Conservation (phyloP, 108 stramenopile species). For the Stephanodiscus triporus region DNA sequence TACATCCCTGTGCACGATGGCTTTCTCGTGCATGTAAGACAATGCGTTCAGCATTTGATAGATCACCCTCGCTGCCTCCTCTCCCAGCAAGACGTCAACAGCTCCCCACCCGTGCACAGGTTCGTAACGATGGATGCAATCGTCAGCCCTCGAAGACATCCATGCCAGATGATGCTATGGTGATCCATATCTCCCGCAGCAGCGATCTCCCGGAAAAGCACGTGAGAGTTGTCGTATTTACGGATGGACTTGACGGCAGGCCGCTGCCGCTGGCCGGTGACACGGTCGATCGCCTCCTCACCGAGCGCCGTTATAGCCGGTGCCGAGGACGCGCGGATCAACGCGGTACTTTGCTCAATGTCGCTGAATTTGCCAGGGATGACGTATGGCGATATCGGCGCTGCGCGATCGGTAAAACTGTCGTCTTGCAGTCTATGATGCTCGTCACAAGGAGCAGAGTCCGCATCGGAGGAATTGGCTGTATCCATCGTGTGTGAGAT, state of each 20-base stretch:
- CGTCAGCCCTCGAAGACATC: conserved; percentile 87
- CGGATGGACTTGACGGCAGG: conserved; percentile 22
- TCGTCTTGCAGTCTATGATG: not conserved
- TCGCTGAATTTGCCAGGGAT: conserved; percentile 18
- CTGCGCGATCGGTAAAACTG: no score
- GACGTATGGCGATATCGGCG: not conserved
- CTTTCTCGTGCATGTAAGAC: no score
- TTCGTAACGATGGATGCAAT: conserved; percentile 89
- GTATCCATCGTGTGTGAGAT: not conserved
- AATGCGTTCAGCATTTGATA: conserved; percentile 62
- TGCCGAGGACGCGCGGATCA: conserved; percentile 12
- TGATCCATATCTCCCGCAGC: conserved; percentile 64
- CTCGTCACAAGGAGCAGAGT: conserved; percentile 14
- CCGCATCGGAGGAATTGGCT: not conserved
- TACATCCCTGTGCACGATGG: no score
- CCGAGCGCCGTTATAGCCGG: conserved; percentile 13
- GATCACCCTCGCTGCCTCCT: conserved; percentile 52
- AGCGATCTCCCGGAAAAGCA: conserved; percentile 53
- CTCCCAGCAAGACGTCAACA: conserved; percentile 73
- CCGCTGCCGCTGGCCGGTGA: not conserved
- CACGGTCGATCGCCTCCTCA: not conserved
- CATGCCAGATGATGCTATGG: conserved; percentile 66
- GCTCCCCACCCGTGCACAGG: conserved; percentile 83
- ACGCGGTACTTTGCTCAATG: conserved; percentile 18
- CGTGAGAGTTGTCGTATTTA: not conserved